phyloP scores from a whole-genome alignment of 306 rosid species.

The Prunus padus region DNA sequence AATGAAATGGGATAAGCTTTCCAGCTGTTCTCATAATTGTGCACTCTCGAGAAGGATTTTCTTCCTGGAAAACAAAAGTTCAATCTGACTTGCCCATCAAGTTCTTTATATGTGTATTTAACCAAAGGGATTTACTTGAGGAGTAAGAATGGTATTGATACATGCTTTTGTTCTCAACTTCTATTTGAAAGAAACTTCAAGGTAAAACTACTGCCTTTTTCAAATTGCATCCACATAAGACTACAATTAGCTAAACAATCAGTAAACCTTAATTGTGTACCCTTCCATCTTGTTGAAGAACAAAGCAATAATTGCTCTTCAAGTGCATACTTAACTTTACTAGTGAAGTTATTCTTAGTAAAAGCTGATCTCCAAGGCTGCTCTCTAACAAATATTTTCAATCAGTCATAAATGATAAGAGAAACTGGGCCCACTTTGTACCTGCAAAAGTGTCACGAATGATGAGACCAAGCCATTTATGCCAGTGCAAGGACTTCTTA shows the following conservation, averaged over 20 bases:
- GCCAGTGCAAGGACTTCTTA: conserved; percentile 43
- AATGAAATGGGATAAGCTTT: conserved; percentile 88
- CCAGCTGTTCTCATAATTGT: conserved; percentile 94
- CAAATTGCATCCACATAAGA: not conserved
- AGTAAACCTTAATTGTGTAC: not conserved
- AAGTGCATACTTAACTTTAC: conserved; percentile 2
- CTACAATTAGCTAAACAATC: conserved; percentile 10
- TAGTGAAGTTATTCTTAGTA: conserved; percentile 4
- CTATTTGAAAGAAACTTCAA: not conserved
- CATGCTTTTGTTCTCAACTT: not conserved
- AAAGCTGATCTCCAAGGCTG: not conserved
- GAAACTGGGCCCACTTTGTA: conserved; percentile 24
- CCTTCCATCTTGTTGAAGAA: not conserved
- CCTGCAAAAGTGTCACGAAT: conserved; percentile 85
- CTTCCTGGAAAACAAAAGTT: conserved; percentile 52
- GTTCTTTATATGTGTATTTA: not conserved
- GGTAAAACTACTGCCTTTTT: not conserved
- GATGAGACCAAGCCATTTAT: conserved; percentile 83
- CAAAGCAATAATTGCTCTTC: not conserved
- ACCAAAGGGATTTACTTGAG: not conserved
- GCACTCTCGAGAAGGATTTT: conserved; percentile 90
- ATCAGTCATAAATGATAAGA: conserved; percentile 10
- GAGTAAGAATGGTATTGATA: not conserved
- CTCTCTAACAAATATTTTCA: not conserved
- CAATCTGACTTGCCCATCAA: conserved; percentile 11